Percentiles rank a stretch among this genome's conserved stretches.
These are phyloP conservation scores for Alternaria sp. DNA, from an alignment of 2,329 filamentous ascomycete species.

Conservation along the genomic window DNA sequence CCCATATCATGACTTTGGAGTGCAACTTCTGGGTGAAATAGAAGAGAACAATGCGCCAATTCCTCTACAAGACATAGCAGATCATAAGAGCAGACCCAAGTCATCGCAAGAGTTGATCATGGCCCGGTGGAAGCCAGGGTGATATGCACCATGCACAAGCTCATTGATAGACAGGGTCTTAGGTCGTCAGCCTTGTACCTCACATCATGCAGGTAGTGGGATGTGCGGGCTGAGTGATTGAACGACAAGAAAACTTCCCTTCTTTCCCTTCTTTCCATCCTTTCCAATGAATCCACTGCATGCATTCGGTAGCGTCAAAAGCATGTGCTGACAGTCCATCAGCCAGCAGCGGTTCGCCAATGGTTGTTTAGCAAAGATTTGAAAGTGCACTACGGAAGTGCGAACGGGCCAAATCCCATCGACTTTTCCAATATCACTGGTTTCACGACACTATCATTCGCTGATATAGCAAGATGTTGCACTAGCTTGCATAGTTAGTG, in stretches of 20 bases:
- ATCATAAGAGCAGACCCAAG: background rate
- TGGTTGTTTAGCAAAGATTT: background rate
- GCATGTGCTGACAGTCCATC: background rate
- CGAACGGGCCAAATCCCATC: background rate
- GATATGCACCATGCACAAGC: background rate
- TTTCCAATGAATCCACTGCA: too few relatives aligned
- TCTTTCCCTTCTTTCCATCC: background rate
- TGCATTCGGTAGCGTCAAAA: background rate
- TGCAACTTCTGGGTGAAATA: background rate
- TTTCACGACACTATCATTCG: background rate
- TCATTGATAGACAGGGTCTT: background rate
- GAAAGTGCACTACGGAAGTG: slow-evolving; percentile 4
- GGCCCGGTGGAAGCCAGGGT: background rate
- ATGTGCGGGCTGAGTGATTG: background rate
- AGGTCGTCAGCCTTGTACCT: slow-evolving; percentile 5
- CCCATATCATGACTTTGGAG: too few relatives aligned
- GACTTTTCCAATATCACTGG: background rate
- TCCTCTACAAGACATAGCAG: background rate
- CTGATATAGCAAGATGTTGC: background rate
- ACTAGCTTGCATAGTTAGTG: background rate
- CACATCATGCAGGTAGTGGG: background rate
- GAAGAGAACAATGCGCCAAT: background rate
- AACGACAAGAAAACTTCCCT: background rate
- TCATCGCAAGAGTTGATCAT: background rate
- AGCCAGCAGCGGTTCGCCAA: background rate